phyloP scores from a whole-genome alignment of 139 green algal genomes.

The Mychonastes homosphaera region DNA sequence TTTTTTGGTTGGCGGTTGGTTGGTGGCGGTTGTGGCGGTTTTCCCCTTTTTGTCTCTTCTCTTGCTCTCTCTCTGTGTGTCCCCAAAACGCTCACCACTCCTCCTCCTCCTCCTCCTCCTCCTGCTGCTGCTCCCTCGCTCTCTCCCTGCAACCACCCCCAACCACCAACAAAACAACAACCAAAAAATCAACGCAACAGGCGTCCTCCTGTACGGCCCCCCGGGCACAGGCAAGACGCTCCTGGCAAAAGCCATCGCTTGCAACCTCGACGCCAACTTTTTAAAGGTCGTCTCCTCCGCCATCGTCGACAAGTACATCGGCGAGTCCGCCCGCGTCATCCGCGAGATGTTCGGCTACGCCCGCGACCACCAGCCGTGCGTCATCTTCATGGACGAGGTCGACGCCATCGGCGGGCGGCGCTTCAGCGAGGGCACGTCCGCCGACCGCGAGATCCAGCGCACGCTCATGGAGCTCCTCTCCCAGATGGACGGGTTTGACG shows the following conservation, averaged over 20 bases:
- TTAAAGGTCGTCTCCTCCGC: conserved; percentile 94
- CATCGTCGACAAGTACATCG: conserved; percentile 99
- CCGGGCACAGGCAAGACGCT: conserved; percentile 80
- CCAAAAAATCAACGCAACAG: too few species aligned
- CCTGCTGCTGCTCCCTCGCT: background rate
- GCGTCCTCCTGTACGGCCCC: conserved; percentile 72
- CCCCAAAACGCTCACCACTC: background rate
- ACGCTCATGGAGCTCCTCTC: conserved; percentile 99
- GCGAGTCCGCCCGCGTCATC: conserved; percentile 91
- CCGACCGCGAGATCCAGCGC: conserved; percentile 97
- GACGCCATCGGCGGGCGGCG: conserved; percentile 95
- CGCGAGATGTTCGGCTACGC: conserved; percentile 98
- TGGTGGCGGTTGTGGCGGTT: background rate
- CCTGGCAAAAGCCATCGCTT: conserved; percentile 77
- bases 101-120: background rate
- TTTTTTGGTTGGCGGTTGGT: background rate
- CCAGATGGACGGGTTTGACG: conserved; percentile 97
- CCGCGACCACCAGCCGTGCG: conserved; percentile 92
- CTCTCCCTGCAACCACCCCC: background rate
- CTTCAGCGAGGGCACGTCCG: conserved; percentile 93
- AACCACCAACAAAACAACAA: too few species aligned
- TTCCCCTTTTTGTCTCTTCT: background rate
- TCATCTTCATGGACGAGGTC: conserved; percentile 99
- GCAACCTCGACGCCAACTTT: conserved; percentile 88
- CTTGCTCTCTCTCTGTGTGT: background rate